Evolutionary conservation across 352 stramenopile species (phyloP), one percentile per base, ranked within the genome.

Genomic region (Globisporangium paroecandrum): DNA sequence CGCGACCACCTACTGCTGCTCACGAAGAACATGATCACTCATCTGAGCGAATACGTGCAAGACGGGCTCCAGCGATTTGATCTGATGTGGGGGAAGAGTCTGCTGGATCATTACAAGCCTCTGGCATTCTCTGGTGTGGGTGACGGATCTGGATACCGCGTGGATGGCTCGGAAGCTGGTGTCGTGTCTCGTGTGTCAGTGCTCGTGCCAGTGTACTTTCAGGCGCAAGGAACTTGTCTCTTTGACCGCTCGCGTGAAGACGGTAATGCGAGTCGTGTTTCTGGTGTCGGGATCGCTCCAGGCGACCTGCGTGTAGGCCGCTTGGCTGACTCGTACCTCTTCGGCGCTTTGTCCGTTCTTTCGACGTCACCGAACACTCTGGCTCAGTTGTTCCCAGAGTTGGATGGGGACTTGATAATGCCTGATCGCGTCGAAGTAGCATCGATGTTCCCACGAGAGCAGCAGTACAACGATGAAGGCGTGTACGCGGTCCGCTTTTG

Each of bases 401-500:
- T 91, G 22, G 80, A 81, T n/a, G 74, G 75, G 12, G 85, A 91
- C 57, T 74, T 93, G 47, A 63, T 92, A 32, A 68, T 73, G 2
- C 73, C 76, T 2, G 85, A 94, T 55, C 80, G 76, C 6, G 81
- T 93, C 4, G 83, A 94, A 64, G 64, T 88, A n/a, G 64, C 67
- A 3, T 69, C 78, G 2, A 61, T 68, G 24, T 83, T 81, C 34
- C 82, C 82, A 8, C 85, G 80, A 54, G 85, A 95, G 66, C 87
- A 95, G 51, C 85, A 94, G 69, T 95, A 94, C 69, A 95, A 95
- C 53, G 87, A 95, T 64, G 85, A 94, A 62, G 87, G 87, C n/a
- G 83, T 95, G 64, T 95, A 95, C 65, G 85, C 85, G 49, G 87
- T 95, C 9, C 84, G 87, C 18, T 93, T 95, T 58, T 95, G 85